Evolutionary conservation across 768 basidiomycete genomes (phyloP).

Genomic region (Mycena kentingensis): DNA sequence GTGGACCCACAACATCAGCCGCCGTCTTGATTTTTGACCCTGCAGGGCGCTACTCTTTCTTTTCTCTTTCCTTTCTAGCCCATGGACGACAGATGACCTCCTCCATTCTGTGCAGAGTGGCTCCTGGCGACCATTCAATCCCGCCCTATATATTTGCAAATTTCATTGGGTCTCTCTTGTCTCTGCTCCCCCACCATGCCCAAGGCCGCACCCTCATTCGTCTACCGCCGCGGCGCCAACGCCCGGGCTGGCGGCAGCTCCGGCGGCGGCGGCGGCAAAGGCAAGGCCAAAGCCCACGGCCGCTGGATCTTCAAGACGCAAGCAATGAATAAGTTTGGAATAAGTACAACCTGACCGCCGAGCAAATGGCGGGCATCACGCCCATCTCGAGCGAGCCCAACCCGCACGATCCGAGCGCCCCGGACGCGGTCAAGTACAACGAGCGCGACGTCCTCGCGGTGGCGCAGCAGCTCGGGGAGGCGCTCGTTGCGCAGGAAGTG

Average conservation of each 20-base stretch:
- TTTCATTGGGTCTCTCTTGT: too few species aligned
- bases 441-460: not conserved
- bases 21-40: slow-evolving; percentile 16
- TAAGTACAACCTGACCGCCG: not conserved
- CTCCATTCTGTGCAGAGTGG: not conserved
- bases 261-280: not conserved
- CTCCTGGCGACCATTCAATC: not conserved
- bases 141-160: not conserved
- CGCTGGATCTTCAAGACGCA: slow-evolving; percentile 4
- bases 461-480: not conserved
- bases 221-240: not conserved
- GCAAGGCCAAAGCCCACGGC: not conserved
- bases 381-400: not conserved
- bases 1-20: too few species aligned
- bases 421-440: not conserved
- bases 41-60: slow-evolving; percentile 1
- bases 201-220: not conserved
- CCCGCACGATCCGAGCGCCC: not conserved
- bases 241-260: not conserved
- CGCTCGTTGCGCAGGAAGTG: not conserved
- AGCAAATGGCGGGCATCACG: slow-evolving; percentile 4
- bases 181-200: slow-evolving; percentile 3
- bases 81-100: not conserved
- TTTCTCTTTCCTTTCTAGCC: not conserved
- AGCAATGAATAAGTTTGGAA: not conserved